Evolutionary conservation across 2,329 filamentous ascomycete species (phyloP), one percentile per base, ranked within the genome.

Genomic region (Arthrobotrys conoides): DNA sequence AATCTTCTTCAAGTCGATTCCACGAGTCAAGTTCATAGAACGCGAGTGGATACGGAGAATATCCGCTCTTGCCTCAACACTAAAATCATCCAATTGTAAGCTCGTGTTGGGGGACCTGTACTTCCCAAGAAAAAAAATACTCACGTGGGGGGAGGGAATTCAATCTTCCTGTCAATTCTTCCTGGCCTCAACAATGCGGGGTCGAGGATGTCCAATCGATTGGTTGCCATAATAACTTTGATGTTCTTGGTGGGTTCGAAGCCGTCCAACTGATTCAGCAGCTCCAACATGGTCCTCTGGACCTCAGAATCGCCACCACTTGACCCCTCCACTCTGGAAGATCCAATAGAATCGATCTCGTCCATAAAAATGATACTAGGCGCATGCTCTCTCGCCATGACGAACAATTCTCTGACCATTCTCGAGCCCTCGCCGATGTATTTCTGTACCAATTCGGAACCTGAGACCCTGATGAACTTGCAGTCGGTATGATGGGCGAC

Each of bases 291-390:
- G 59, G 96, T 99, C 83, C 96, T 91, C 87, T 99, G 96, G 67
- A 99, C 96, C 86, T 99, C 96, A 0, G 94, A 97, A 84, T 99
- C 96, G 83, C 96, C 96, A 67, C 94, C 94, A 20, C 93, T 96
- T 75, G 93, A 96, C 27, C 95, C 95, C 84, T 99, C 96, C 68
- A 99, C 95, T 86, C 96, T 93, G 78, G 94, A 97, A 38, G 94
- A 97, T 80, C 96, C 96, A 85, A 99, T 99, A 82, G 93, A 97
- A 87, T 99, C 96, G 85, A 99, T 98, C 86, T 99, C 96, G 85
- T 99, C 96, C 96, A 99, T 99, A 88, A 99, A 99, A 86, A 99
- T 99, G 86, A 99, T 99, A 81, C 93, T 97, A 22, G 96, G 96
- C 0, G 96, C 96, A 83, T 99, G 96, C 85, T 99, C 96, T 86